phyloP scores from a whole-genome alignment of 768 basidiomycete species.

The Rhodotorula graminis region DNA sequence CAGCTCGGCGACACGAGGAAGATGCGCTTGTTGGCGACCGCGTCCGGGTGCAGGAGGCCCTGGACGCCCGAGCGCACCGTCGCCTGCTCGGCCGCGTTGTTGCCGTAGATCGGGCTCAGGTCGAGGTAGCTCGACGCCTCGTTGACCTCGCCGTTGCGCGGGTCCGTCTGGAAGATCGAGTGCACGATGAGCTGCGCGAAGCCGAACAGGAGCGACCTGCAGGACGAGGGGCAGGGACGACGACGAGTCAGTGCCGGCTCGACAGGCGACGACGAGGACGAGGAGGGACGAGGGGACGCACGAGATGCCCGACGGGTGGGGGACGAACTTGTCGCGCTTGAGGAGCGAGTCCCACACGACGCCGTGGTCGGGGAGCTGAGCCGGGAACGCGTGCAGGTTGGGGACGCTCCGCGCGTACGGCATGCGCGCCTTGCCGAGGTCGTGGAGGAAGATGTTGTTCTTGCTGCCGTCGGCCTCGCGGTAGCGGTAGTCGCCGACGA shows the following conservation, averaged over 20 bases:
- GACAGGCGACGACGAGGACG: conserved; percentile 49
- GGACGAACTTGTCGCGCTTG: conserved; percentile 58
- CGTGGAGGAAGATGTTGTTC: conserved; percentile 67
- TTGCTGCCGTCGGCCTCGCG: conserved; percentile 69
- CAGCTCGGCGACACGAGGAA: conserved; percentile 67
- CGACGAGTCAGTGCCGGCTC: no score
- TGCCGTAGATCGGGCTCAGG: conserved; percentile 68
- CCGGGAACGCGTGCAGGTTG: conserved; percentile 31
- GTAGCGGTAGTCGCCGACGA: conserved; percentile 44
- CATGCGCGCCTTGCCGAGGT: conserved; percentile 70
- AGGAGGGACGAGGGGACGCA: conserved; percentile 54
- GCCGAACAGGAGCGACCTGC: conserved; percentile 25
- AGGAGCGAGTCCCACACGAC: conserved; percentile 70
- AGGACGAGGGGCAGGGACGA: no score
- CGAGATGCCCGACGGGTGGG: conserved; percentile 66
- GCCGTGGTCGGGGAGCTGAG: conserved; percentile 54
- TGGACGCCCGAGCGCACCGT: conserved; percentile 57
- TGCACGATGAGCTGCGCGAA: conserved; percentile 48
- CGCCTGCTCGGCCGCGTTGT: conserved; percentile 53
- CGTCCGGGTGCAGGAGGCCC: conserved; percentile 64
- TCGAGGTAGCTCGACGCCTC: conserved; percentile 69
- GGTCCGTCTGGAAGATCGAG: conserved; percentile 63
- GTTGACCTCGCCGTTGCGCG: conserved; percentile 51
- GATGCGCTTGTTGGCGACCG: conserved; percentile 49
- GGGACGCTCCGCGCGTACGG: conserved; percentile 43